A percentile compares a stretch with the other conserved stretches of the same genome.
Evolutionary conservation across 805 yeast genomes (phyloP).

Genomic region (Metschnikowia baotianmanensis): DNA sequence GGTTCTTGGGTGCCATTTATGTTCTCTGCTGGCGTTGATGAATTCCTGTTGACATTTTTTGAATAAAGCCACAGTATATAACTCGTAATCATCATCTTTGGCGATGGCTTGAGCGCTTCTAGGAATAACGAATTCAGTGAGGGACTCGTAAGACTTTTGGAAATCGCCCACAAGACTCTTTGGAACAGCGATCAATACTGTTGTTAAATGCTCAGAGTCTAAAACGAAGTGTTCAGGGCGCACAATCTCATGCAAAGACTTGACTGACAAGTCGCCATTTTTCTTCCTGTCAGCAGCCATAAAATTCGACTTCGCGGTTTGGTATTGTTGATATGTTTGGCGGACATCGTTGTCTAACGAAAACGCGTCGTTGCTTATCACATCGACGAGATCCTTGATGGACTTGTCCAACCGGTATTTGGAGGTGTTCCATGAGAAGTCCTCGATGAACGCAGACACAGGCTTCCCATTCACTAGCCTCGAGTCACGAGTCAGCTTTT

Average conservation of each 20-base stretch:
- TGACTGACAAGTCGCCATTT: conserved; percentile 89
- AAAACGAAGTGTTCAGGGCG: conserved; percentile 78
- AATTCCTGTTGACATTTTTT: conserved; percentile 75
- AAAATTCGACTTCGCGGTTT: conserved; percentile 77
- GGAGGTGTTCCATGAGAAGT: conserved; percentile 83
- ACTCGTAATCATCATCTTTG: conserved; percentile 67
- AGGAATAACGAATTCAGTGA: conserved; percentile 84
- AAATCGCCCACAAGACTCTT: conserved; percentile 59
- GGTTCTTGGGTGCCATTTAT: conserved; percentile 81
- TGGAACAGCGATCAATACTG: conserved; percentile 89
- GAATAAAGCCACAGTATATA: conserved; percentile 81
- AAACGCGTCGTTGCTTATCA: conserved; percentile 72
- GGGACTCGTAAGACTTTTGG: conserved; percentile 67
- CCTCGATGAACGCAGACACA: conserved; percentile 64
- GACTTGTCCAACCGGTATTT: conserved; percentile 85
- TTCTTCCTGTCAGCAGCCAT: conserved; percentile 89
- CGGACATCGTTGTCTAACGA: conserved; percentile 84
- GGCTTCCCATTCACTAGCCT: conserved; percentile 42
- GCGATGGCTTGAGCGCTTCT: conserved; percentile 74
- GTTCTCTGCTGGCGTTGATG: conserved; percentile 69
- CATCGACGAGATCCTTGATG: conserved; percentile 67
- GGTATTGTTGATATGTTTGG: conserved; percentile 69
- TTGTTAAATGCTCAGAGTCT: conserved; percentile 80
- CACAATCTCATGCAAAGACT: conserved; percentile 87
- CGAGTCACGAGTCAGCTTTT: conserved; percentile 24